These are phyloP conservation scores for Artemisia argyi DNA, from an alignment of 129 eudicot species.

Conservation along the genomic window DNA sequence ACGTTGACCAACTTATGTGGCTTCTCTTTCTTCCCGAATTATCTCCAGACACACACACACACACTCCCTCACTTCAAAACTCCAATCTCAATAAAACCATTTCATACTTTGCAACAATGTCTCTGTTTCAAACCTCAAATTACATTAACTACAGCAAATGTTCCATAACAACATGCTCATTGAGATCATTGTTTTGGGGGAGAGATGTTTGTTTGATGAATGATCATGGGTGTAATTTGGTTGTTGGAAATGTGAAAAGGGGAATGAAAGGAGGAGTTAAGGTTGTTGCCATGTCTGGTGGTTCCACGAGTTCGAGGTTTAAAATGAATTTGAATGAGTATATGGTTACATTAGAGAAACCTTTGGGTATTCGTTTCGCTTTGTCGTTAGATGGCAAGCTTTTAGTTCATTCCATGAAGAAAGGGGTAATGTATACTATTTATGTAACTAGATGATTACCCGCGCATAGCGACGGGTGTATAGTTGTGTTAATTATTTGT, in stretches of 20 bases:
- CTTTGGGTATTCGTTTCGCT: slow-evolving; percentile 94
- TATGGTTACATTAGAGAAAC: slow-evolving; percentile 88
- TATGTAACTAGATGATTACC: no score
- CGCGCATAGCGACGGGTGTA: no score
- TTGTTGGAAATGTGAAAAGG: background rate
- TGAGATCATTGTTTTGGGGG: slow-evolving; percentile 41
- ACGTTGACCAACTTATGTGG: slow-evolving; percentile 44
- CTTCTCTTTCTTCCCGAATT: slow-evolving; percentile 40
- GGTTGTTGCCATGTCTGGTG: slow-evolving; percentile 66
- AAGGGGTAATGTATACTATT: slow-evolving; percentile 49
- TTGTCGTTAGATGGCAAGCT: slow-evolving; percentile 75
- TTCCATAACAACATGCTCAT: slow-evolving; percentile 15
- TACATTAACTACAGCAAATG: slow-evolving; percentile 31
- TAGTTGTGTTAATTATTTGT: no score
- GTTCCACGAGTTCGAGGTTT: slow-evolving; percentile 32
- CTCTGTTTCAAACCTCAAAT: slow-evolving; percentile 40
- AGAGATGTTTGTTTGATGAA: slow-evolving; percentile 27
- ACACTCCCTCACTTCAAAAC: slow-evolving; percentile 8
- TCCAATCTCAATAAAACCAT: slow-evolving; percentile 30
- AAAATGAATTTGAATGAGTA: slow-evolving; percentile 95
- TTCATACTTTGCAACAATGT: slow-evolving; percentile 19
- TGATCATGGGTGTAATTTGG: slow-evolving; percentile 26
- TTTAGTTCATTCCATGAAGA: slow-evolving; percentile 85
- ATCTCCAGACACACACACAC: slow-evolving; percentile 24
- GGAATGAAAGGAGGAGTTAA: slow-evolving; percentile 22